Evolutionary conservation across 2,329 filamentous ascomycete genomes (phyloP), one percentile per base, ranked within the genome.

Genomic region (Monilinia fructigena): DNA sequence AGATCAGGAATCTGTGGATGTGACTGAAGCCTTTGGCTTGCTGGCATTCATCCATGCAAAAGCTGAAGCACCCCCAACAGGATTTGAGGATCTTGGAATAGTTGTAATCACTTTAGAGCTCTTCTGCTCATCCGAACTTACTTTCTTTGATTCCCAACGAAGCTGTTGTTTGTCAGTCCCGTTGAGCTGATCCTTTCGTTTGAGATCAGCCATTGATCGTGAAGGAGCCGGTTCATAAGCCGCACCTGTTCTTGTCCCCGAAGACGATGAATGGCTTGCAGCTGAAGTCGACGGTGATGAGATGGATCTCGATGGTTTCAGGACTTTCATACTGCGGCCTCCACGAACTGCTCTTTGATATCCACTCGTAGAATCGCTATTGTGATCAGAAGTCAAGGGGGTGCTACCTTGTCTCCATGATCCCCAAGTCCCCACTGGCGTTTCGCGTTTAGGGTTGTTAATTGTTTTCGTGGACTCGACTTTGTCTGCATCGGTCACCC

Each of bases 31-130:
- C 59, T 72, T 73, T 7, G 71, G 63, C 55, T 74, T 74, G 14
- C 65, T 65, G 16, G 82, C 79, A 58, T 90, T 94, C 81, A 97
- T 89, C 93, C 93, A 98, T 16, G 91, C 89, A 80, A 98, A 98
- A 3, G 94, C 94, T 67, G 92, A 95, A 18, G 91, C 94, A n/a
- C 91, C 91, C 11, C 94, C 94, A 23, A 97, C 86, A 0, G 95
- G 94, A 75, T 98, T 98, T 42, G 86, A 82, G 8, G 86, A 83
- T 66, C 87, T 84, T 20, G 85, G 80, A 72, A 83, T 67, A 7
- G 68, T 72, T 35, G 70, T 62, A 60, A 73, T 70, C 18, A 66
- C 60, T 56, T 65, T 67, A 4, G 69, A 54, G 8, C 60, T 68
- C 45, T 77, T 77, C 20, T 76, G 75, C 38, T 77, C 75, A 63